phyloP scores from a whole-genome alignment of 2,329 filamentous ascomycete species.

The Delphinella strobiligena region DNA sequence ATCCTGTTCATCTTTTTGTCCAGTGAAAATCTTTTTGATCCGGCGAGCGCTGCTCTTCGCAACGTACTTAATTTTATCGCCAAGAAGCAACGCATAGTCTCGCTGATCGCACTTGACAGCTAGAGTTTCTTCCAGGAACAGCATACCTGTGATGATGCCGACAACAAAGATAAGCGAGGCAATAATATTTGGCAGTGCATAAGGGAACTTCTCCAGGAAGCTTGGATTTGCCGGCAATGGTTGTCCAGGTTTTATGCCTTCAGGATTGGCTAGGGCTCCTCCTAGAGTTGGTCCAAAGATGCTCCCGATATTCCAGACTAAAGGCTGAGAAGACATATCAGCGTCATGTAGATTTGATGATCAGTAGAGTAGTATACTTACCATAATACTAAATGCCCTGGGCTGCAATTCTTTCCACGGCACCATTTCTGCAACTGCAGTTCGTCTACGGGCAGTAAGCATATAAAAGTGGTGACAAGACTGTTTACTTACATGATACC shows the following conservation, averaged over 20 bases:
- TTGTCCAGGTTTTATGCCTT: conserved; percentile 56
- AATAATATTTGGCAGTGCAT: conserved; percentile 71
- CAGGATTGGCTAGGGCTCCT: conserved; percentile 72
- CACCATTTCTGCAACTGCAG: conserved; percentile 87
- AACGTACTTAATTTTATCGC: conserved; percentile 45
- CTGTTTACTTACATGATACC: conserved; percentile 52
- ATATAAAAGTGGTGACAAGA: background rate
- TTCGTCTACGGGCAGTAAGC: conserved; percentile 25
- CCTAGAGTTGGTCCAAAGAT: conserved; percentile 84
- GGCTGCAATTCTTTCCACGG: conserved; percentile 79
- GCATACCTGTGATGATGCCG: conserved; percentile 57
- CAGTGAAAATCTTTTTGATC: background rate
- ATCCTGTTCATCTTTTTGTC: background rate
- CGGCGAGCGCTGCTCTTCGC: conserved; percentile 11
- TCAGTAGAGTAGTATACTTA: no score
- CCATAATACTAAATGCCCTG: conserved; percentile 83
- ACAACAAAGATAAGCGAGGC: conserved; percentile 64
- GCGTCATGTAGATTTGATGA: no score
- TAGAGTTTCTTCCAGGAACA: conserved; percentile 83
- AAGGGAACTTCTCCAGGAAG: conserved; percentile 69
- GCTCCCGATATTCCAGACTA: conserved; percentile 77
- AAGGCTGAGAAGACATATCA: no score
- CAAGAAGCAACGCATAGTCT: conserved; percentile 68
- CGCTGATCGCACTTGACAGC: conserved; percentile 53
- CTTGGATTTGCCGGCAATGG: conserved; percentile 42